Base-by-base conservation (phyloP, 2,329 filamentous ascomycete genomes). In the Xylariaceae sp. region DNA sequence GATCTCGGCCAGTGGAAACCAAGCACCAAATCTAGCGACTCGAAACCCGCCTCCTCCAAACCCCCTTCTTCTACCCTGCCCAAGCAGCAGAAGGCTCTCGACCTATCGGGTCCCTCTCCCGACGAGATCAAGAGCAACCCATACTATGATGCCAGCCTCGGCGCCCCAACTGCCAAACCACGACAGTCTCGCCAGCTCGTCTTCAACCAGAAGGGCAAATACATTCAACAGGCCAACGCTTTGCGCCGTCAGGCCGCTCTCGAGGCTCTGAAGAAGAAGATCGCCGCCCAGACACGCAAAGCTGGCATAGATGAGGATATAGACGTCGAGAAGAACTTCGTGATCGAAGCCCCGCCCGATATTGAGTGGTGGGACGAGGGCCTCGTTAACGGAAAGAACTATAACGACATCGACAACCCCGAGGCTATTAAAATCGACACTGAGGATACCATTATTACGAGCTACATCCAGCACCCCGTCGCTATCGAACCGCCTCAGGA, bases 331-430 rank as follows among this genome's bases (percentile, higher is more conserved):
- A 96, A 94, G 73, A 90, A 92, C 28, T 98, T 94, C 71, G 76
- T 95, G 3, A 86, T 97, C 5, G 88, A 94, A 61, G 82, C 83
- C 28, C 95, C 95, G 8, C 95, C 95, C 3, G 89, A 89, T 6
- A 83, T 98, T 37, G 95, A 99, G 74, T 99, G 95, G 95, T 98
- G 94, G 91, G 95, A 99, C 67, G 93, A 98, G 76, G 91, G 88
- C 2, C 78, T 98, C 16, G 82, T 96, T 14, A 83, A 89, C 48
- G 91, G 89, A 37, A 83, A 84, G 37, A 88, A 83, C 53, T 97
- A 98, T 75, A 83, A 88, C 56, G 81, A 82, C 58, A 84, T 95
- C 56, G 84, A 88, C 23, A 78, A 89, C 56, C 78, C 83, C 0
- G 75, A 77, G 14, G 87, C 84, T 39, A 78, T 95, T 58, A 95